Conservation (phyloP, 306 rosid genomes). For the Medicago ruthenica region DNA sequence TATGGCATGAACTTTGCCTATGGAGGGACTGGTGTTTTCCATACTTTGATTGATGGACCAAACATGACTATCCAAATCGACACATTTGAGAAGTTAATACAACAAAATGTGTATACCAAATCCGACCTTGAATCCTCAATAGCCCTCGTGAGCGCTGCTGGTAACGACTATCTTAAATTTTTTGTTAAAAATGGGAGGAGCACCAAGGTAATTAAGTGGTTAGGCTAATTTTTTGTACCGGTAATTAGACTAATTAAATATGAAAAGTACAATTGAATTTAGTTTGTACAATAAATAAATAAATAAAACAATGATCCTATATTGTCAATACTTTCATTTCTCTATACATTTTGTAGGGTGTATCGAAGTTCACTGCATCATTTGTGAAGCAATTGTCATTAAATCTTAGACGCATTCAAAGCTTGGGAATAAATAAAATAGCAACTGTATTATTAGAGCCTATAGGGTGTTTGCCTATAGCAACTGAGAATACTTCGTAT, state of each 20-base stretch:
- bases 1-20: conserved; percentile 45
- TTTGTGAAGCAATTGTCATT: conserved; percentile 42
- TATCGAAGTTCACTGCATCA: conserved; percentile 20
- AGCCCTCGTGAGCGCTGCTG: conserved; percentile 42
- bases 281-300: too few relatives aligned
- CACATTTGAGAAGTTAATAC: conserved; percentile 43
- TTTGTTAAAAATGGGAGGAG: background rate
- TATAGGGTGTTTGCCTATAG: conserved; percentile 45
- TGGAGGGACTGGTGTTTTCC: conserved; percentile 48
- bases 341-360: conserved; percentile 31
- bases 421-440: conserved; percentile 43
- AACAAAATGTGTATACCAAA: conserved; percentile 48
- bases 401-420: conserved; percentile 48
- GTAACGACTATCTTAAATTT: conserved; percentile 32
- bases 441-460: conserved; percentile 51
- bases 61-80: conserved; percentile 45
- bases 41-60: conserved; percentile 48
- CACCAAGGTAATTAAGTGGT: background rate
- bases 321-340: too few relatives aligned
- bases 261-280: too few relatives aligned
- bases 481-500: background rate
- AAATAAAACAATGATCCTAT: too few relatives aligned
- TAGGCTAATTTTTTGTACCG: background rate
- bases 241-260: background rate
- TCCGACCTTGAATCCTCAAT: conserved; percentile 46